Evolutionary conservation across 2,329 filamentous ascomycete species (phyloP).

Genomic region (Neocucurbitaria cava): DNA sequence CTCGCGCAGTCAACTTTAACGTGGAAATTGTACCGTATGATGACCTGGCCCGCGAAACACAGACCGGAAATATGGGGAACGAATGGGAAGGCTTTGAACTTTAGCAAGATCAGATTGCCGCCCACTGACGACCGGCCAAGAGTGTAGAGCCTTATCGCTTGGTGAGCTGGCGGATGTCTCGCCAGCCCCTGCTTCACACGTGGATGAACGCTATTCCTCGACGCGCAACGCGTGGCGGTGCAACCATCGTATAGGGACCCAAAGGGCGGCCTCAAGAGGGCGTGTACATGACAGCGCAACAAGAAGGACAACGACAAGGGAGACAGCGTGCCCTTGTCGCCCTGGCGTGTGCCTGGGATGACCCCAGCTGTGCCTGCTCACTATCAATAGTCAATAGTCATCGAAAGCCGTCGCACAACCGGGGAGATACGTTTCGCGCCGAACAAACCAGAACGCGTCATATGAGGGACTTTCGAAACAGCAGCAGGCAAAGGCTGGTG

Average conservation of each 20-base stretch:
- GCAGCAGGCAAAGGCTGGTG: too few species aligned
- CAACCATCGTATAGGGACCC: neutral
- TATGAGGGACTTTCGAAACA: neutral
- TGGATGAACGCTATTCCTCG: neutral
- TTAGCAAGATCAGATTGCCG: neutral
- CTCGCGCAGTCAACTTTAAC: neutral
- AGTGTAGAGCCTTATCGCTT: neutral
- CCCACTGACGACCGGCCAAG: neutral
- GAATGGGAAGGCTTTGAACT: neutral
- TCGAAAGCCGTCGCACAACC: neutral
- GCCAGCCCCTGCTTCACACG: neutral
- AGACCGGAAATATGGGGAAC: neutral
- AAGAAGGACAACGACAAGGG: neutral
- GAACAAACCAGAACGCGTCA: neutral
- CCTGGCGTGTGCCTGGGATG: neutral
- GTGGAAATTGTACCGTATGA: neutral
- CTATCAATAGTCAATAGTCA: neutral
- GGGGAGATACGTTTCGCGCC: neutral
- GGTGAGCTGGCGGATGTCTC: neutral
- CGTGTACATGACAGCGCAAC: neutral
- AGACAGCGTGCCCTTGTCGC: neutral
- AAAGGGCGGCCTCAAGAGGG: neutral
- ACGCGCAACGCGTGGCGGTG: neutral
- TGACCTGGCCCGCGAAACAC: neutral
- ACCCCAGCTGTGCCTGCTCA: neutral